phyloP scores from a whole-genome alignment of 495 filamentous ascomycete genomes.

The Podospora pseudopauciseta region DNA sequence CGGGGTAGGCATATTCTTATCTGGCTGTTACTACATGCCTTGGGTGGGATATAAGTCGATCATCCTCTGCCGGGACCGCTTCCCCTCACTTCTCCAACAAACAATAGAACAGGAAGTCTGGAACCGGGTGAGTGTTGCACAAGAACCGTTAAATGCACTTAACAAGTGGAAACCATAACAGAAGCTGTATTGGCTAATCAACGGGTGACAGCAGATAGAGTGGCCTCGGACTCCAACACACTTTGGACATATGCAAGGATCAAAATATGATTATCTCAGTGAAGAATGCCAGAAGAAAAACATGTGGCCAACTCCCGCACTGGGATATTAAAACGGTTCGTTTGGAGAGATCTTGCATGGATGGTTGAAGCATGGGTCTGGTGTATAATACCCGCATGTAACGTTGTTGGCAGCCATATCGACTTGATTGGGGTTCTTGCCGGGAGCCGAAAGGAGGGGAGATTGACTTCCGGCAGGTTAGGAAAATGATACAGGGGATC shows the following conservation, averaged over 20 bases:
- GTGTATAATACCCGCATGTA: slow-evolving; percentile 12
- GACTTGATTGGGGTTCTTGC: background rate
- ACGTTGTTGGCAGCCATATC: background rate
- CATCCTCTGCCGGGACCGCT: slow-evolving; percentile 3
- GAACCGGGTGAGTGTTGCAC: background rate
- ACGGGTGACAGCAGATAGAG: background rate
- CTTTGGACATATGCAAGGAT: background rate
- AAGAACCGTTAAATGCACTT: background rate
- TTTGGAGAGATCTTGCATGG: background rate
- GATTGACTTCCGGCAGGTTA: background rate
- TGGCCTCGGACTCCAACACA: background rate
- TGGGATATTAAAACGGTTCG: background rate
- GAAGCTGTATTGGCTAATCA: background rate
- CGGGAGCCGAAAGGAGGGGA: background rate
- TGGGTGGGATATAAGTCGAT: background rate
- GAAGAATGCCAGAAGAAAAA: background rate
- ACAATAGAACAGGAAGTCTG: background rate
- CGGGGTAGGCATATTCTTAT: background rate
- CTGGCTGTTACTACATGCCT: background rate
- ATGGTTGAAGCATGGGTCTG: background rate
- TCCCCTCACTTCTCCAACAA: slow-evolving; percentile 10
- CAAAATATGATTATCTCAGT: background rate
- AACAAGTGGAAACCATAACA: background rate
- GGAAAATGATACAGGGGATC: background rate
- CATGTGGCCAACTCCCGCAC: background rate